Evolutionary conservation across 2,329 filamentous ascomycete species (phyloP), one percentile per base, ranked within the genome.

Genomic region (Xylaria sp.): DNA sequence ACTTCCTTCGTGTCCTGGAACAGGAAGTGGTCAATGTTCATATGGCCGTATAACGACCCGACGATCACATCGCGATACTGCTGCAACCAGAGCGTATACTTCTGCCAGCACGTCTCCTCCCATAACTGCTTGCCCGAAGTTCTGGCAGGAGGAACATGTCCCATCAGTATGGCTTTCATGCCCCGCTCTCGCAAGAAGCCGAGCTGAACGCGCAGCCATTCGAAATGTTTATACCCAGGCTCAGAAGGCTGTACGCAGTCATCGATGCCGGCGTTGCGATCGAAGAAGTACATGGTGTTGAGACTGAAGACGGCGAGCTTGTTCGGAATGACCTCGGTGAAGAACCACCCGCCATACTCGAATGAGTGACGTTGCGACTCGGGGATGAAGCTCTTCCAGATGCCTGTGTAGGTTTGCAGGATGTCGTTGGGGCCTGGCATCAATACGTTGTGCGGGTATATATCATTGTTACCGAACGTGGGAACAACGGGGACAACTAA

Each of bases 51-150:
- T 5, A 96, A 68, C 21, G 85, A 86, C 11, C 84, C 86, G 18
- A 92, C 81, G 18, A 99, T 81, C 37, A 99, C 88, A 70, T 99
- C 94, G 29, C 94, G 89, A 72, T 92, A 99, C 71, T 95, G 91
- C 63, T 86, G 83, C 66, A 93, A 76, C 91, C 92, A 97, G 3
- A 97, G 76, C 0, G 91, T 89, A 72, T 96, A 99, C 70, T 96
- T 97, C 71, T 97, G 93, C 92, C 93, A 99, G 75, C 94, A 99
- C 0, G 90, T 92, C 77, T 97, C 93, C 62, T 97, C 92, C 94
- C 94, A 99, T 57, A 85, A 86, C 66, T 85, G 83, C 78, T 97
- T 97, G 73, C 86, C 88, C 34, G 85, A 81, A 1, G 92, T 94
- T 57, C 92, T 82, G 1, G 92, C 93, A 0, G 94, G 94, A 1